Evolutionary conservation across 306 rosid species (phyloP), one percentile per base, ranked within the genome.

Genomic region (Prunus davidiana): DNA sequence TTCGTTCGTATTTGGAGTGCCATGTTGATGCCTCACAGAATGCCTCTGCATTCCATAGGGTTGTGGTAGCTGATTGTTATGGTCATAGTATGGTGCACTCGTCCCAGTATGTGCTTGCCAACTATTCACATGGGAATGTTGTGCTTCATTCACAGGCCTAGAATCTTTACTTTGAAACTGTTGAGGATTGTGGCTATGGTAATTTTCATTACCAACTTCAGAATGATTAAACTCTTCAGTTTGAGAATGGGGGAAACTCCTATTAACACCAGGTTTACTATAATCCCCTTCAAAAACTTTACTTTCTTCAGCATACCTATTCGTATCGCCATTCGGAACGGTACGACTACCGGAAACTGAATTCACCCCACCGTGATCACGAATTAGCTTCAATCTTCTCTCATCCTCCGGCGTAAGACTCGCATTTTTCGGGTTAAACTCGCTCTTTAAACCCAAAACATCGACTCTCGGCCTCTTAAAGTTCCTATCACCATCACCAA

Each of bases 341-440:
- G 54, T 50, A 71, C 38, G 47, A 78, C 69, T 18, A 22, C 70
- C 64, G 2, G n/a, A 69, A 52, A 22, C 22, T 22, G 73, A 45
- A 3, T 19, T 52, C 25, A 34, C 81, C 28, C 82, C 65, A 1
- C 99, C 99, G 82, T 95, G 97, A 67, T 95, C 99, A 8, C 92
- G 99, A 79, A 95, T 89, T 28, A 95, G 74, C 89, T 89, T 87
- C 78, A 92, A 83, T 27, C 96, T 79, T 7, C 97, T 89, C 74
- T 90, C 90, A 74, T 87, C 87, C 4, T 91, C 96, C 5, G 69
- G 83, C 4, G 81, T 74, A 80, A 18, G 19, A 54, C 72, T 50
- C 2, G 64, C 41, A 54, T 68, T 46, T 15, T 72, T 81, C 20
- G 69, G 61, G 63, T 74, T 67, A 79, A 64, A 61, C 27, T 67